Evolutionary conservation across 768 basidiomycete genomes (phyloP).

Genomic region (Guyanaporus albipodus): DNA sequence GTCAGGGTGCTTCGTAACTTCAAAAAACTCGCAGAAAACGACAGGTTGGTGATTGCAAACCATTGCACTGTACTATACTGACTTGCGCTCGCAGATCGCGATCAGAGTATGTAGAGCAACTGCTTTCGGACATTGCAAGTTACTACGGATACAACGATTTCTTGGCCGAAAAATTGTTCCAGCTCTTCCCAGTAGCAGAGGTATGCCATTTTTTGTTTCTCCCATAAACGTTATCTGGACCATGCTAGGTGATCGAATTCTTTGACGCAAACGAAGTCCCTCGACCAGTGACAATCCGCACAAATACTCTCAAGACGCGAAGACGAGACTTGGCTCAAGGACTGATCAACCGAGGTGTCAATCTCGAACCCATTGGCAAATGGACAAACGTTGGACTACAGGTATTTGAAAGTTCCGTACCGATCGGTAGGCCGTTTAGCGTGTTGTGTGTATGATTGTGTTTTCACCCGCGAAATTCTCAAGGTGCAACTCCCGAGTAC

Average conservation of each 20-base stretch:
- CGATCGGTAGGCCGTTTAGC: conserved; percentile 66
- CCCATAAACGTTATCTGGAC: not conserved
- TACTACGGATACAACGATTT: conserved; percentile 99
- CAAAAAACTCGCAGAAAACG: conserved; percentile 59
- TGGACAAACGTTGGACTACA: conserved; percentile 99
- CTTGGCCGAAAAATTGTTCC: conserved; percentile 90
- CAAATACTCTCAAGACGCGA: conserved; percentile 92
- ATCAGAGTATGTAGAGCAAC: conserved; percentile 85
- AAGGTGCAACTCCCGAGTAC: conserved; percentile 96
- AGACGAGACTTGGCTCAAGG: conserved; percentile 92
- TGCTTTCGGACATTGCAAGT: conserved; percentile 83
- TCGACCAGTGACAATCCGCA: conserved; percentile 95
- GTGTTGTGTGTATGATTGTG: not conserved
- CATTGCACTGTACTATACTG: conserved; percentile 3
- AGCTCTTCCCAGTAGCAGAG: conserved; percentile 89
- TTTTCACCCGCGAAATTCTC: not conserved
- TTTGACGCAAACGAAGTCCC: conserved; percentile 97
- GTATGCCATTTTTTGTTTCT: conserved; percentile 38
- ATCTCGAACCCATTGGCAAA: conserved; percentile 96
- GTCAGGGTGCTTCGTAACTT: conserved; percentile 71
- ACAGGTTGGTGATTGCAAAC: conserved; percentile 41
- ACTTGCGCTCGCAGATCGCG: conserved; percentile 54
- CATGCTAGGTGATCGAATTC: conserved; percentile 84
- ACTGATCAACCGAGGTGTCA: conserved; percentile 93
- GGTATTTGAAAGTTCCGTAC: conserved; percentile 93